Evolutionary conservation across 305 asterid genomes (phyloP).

Genomic region (Fraxinus albicans): DNA sequence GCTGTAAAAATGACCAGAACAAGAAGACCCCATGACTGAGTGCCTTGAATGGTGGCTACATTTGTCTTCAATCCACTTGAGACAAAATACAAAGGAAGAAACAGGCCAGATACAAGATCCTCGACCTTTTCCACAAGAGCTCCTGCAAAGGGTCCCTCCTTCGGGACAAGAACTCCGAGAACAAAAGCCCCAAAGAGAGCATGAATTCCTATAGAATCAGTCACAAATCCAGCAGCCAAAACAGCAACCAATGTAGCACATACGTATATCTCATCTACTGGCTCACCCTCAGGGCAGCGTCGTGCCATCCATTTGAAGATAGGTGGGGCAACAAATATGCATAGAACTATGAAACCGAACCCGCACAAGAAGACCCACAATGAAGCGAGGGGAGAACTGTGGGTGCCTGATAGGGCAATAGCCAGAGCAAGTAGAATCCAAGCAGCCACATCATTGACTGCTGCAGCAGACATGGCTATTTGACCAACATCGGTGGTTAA

Average conservation of each 20-base stretch:
- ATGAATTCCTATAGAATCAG: constrained; percentile 82
- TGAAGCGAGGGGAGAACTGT: constrained; percentile 58
- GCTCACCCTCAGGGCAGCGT: constrained; percentile 75
- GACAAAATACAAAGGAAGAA: constrained; percentile 85
- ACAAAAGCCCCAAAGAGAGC: constrained; percentile 89
- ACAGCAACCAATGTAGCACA: constrained; percentile 70
- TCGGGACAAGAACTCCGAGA: constrained; percentile 72
- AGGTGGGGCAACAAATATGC: constrained; percentile 53
- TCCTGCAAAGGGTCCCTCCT: constrained; percentile 81
- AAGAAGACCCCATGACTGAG: constrained; percentile 87
- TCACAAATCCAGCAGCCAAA: constrained; percentile 76
- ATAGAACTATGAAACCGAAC: constrained; percentile 42
- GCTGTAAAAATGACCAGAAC: constrained; percentile 67
- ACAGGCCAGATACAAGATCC: constrained; percentile 83
- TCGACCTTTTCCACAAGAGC: constrained; percentile 83
- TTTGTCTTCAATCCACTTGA: constrained; percentile 88
- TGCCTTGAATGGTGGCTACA: constrained; percentile 76
- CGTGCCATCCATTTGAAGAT: constrained; percentile 69
- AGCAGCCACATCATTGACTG: constrained; percentile 87
- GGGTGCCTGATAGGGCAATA: constrained; percentile 68
- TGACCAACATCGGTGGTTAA: constrained; percentile 79
- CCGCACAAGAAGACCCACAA: constrained; percentile 79
- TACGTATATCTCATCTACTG: constrained; percentile 73
- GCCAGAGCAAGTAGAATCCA: constrained; percentile 93
- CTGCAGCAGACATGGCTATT: constrained; percentile 96